phyloP scores from a whole-genome alignment of 495 filamentous ascomycete species.

The Alectoria sarmentosa region DNA sequence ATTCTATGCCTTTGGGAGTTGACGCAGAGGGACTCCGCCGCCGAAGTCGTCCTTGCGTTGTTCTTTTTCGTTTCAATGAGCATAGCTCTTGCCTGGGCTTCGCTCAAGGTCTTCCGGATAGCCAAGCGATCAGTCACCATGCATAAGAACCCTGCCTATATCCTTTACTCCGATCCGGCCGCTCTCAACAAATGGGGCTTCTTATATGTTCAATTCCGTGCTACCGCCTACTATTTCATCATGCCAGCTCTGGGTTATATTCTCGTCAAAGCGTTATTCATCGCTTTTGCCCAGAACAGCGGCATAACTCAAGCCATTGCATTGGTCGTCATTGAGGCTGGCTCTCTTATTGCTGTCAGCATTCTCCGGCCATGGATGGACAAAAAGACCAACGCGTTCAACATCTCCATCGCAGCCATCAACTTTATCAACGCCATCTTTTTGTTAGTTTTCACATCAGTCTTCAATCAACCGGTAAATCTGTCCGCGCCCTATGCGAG shows the following conservation, averaged over 20 bases:
- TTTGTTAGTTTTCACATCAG: conserved; percentile 72
- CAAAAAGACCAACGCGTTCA: conserved; percentile 96
- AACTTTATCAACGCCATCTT: conserved; percentile 91
- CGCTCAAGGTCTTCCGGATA: conserved; percentile 80
- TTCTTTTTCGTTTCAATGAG: conserved; percentile 84
- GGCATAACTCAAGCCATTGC: conserved; percentile 79
- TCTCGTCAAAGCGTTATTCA: conserved; percentile 83
- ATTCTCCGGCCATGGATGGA: conserved; percentile 96
- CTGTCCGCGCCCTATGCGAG: not conserved
- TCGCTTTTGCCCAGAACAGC: conserved; percentile 69
- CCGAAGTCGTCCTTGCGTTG: conserved; percentile 79
- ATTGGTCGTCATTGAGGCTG: conserved; percentile 78
- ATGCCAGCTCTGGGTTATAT: conserved; percentile 74
- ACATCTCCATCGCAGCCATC: conserved; percentile 82
- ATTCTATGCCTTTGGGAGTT: conserved; percentile 95
- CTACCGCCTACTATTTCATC: conserved; percentile 95
- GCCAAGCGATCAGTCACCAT: conserved; percentile 81
- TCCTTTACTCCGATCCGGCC: conserved; percentile 89
- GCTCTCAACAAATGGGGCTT: conserved; percentile 98
- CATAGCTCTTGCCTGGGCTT: conserved; percentile 75
- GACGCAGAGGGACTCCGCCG: conserved; percentile 75
- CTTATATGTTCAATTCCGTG: conserved; percentile 94
- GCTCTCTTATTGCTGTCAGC: conserved; percentile 66
- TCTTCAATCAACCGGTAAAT: conserved; percentile 78
- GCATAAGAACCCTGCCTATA: conserved; percentile 96